A percentile compares a stretch with the other conserved stretches of the same genome.
Evolutionary conservation across 106 monocot genomes (phyloP).

Genomic region (Platanthera guangdongensis): DNA sequence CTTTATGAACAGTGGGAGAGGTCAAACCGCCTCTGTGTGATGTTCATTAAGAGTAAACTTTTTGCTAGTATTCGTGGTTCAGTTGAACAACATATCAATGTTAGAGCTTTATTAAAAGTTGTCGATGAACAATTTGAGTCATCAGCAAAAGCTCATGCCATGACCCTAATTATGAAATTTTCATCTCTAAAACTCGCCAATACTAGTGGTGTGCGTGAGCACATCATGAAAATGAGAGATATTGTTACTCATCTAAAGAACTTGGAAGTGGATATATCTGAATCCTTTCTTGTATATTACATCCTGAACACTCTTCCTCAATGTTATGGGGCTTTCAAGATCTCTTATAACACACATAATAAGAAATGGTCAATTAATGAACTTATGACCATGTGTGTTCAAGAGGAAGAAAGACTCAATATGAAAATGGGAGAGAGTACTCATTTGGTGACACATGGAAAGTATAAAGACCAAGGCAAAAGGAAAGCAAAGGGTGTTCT

Average conservation of each 20-base stretch:
- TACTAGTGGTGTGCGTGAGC: neutral
- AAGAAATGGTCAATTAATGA: conserved; percentile 12
- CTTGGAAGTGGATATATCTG: conserved; percentile 1
- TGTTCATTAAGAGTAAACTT: neutral
- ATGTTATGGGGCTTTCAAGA: neutral
- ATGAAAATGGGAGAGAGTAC: neutral
- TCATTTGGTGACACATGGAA: neutral
- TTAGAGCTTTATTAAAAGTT: neutral
- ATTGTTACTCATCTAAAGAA: neutral
- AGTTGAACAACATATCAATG: neutral
- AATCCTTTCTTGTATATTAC: neutral
- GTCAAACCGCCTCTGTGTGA: neutral
- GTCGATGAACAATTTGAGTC: conserved; percentile 8
- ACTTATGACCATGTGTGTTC: conserved; percentile 5
- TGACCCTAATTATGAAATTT: conserved; percentile 11
- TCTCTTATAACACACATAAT: conserved; percentile 14
- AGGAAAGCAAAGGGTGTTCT: neutral
- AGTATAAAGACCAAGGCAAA: neutral
- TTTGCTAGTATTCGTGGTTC: conserved; percentile 3
- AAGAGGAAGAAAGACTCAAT: neutral
- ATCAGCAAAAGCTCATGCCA: conserved; percentile 6
- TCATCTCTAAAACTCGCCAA: neutral
- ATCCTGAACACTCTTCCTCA: neutral
- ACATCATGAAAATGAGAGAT: conserved; percentile 13
- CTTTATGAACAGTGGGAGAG: neutral